phyloP scores from a whole-genome alignment of 1,284 basidiomycete genomes.

The Puccinia horiana region DNA sequence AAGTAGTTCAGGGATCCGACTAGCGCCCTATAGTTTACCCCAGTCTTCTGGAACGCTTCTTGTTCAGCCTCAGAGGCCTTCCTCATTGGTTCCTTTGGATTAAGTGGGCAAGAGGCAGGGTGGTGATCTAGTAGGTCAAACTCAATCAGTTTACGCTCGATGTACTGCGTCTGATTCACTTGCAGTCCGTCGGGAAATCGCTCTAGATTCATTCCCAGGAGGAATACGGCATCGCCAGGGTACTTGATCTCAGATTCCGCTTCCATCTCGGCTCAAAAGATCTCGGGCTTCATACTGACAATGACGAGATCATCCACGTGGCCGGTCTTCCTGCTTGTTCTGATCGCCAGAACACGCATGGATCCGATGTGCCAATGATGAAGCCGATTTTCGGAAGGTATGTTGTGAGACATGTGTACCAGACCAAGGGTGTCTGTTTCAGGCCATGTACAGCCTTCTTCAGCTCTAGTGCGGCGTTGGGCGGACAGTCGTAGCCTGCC shows the following conservation, averaged over 20 bases:
- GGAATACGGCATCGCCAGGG: not conserved
- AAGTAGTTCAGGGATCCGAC: not conserved
- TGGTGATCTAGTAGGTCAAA: not conserved
- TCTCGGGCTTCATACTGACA: no score
- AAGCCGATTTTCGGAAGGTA: not conserved
- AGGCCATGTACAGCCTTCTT: not conserved
- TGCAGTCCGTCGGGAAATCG: not conserved
- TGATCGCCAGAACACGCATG: not conserved
- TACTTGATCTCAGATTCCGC: not conserved
- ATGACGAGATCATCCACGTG: no score
- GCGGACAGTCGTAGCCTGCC: no score
- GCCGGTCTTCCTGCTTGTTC: not conserved
- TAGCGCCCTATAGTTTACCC: not conserved
- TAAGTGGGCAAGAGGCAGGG: not conserved
- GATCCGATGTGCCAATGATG: not conserved
- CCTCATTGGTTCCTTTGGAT: not conserved
- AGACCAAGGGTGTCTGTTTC: not conserved
- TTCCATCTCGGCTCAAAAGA: not conserved
- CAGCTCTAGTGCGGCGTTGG: not conserved
- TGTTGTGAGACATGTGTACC: not conserved
- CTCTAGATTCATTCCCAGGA: slow-evolving; percentile 6
- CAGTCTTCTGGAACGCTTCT: not conserved
- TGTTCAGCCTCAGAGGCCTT: not conserved
- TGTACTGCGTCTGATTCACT: slow-evolving; percentile 5
- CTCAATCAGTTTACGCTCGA: not conserved